Base-by-base conservation (phyloP, 306 rosid species). In the Benincasa hispida region DNA sequence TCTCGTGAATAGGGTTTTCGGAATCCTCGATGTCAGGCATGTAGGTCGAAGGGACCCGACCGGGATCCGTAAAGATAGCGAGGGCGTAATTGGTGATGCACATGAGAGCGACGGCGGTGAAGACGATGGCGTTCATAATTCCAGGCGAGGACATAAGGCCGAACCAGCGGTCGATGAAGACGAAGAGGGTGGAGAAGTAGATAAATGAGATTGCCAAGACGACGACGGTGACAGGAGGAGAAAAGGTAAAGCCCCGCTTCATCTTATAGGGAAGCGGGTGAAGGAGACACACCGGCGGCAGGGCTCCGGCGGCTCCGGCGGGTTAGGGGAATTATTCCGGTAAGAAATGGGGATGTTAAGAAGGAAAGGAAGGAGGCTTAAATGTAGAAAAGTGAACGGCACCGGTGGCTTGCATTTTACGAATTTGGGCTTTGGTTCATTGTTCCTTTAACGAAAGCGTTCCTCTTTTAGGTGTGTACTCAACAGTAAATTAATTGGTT, bases 61-160 rank as follows among this genome's bases (percentile, higher is more conserved):
- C 99, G 32, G 99, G 99, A 89, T 94, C 99, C 59, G 86, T 74
- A 66, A 59, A 72, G 18, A 92, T 83, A 41, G 95, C 86, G 27
- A 75, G 18, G 55, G 88, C 72, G 85, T 89, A 94, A 47, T 80
- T 90, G 84, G 76, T 70, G 25, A 77, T 48, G 70, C 93, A 91
- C 86, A 87, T 83, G 77, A 75, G 32, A 15, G 97, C 83, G 17
- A 92, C 56, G 39, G 83, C 88, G n/a, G 99, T 85, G 91, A 94
- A 94, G 77, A 82, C 89, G 74, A 77, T 47, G 78, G 91, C 87
- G 93, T 94, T 94, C 76, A 82, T 84, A 48, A 94, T 84, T 30
- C 99, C 99, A 0, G 99, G 99, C 10, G 99, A 94, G n/a, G 99
- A 83, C 85, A 76, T 50, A 78, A 94, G 92, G 42, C 99, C 97